Evolutionary conservation across 345 rosid genomes (phyloP), one percentile per base, ranked within the genome.

Genomic region (Geranium rotundifolium): DNA sequence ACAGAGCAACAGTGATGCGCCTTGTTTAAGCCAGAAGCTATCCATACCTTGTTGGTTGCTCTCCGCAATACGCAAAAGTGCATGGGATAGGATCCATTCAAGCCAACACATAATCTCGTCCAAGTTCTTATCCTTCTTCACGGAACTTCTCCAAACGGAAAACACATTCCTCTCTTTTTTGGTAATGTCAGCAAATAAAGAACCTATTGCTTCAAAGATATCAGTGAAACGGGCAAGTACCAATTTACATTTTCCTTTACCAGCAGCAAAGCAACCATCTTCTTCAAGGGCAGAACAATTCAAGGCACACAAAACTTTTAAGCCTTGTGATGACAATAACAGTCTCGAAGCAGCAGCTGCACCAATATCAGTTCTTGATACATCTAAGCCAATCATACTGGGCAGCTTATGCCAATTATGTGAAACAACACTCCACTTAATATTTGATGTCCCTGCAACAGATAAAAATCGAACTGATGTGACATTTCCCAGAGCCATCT

Each of bases 401-500:
- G 96, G 93, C 60, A 89, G 87, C 72, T 74, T 84, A 71, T 76
- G 79, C 96, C 96, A 89, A 59, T 60, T 55, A 52, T 73, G 73
- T 3, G 93, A 81, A 59, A 83, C 87, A 56, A 80, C 72, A 1
- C 74, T 73, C 96, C 96, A 89, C 64, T 84, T 84, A 67, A 86
- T 77, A 77, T 80, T 86, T 58, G 89, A 84, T n/a, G 96, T 84
- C 70, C 96, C 96, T 18, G 96, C 89, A 66, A 89, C 87, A 30
- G 96, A 84, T 56, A 89, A 89, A 60, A 79, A 83, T 8, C 73
- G 64, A 67, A 86, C 72, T 19, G 96, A 83, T 39, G 62, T 41
- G n/a, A 86, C 75, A 71, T 76, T 86, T 49, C 81, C 89, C 63
- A 89, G 13, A 19, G 93, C 93, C 0, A 61, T 79, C 71, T 79